Evolutionary conservation across 2,329 filamentous ascomycete species (phyloP).

Genomic region (Colletotrichum chlorophyti): DNA sequence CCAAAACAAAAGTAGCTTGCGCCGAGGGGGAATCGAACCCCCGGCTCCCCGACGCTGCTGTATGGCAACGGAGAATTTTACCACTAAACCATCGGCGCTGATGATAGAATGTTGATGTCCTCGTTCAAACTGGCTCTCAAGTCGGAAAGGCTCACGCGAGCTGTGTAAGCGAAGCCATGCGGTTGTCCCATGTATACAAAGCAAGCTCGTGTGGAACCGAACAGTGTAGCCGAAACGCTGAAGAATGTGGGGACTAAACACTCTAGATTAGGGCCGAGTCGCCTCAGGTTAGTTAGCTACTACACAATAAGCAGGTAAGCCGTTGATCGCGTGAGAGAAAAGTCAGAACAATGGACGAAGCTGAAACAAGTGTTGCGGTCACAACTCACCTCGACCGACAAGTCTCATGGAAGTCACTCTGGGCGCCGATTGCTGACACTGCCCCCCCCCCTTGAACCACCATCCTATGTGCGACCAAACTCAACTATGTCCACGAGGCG

Average conservation of each 20-base stretch:
- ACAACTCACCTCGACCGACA: too few species aligned
- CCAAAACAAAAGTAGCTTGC: too few species aligned
- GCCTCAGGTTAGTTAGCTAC: background rate
- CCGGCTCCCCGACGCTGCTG: too few species aligned
- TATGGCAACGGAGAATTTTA: too few species aligned
- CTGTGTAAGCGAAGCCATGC: too few species aligned
- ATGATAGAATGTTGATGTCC: too few species aligned
- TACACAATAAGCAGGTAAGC: constrained; percentile 1
- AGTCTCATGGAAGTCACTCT: too few species aligned
- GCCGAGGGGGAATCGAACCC: too few species aligned
- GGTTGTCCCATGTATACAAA: background rate
- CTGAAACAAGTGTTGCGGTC: constrained; percentile 18
- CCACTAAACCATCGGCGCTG: too few species aligned
- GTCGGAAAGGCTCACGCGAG: too few species aligned
- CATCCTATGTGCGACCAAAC: constrained; percentile 17
- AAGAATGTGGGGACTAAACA: constrained; percentile 19
- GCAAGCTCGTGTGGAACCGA: constrained; percentile 6
- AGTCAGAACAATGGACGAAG: background rate
- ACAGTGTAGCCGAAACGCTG: background rate
- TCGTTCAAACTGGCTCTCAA: too few species aligned
- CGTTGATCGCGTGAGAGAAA: constrained; percentile 6
- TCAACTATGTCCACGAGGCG: background rate
- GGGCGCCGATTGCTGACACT: too few species aligned
- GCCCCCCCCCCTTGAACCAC: constrained; percentile 6
- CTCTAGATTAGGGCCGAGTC: constrained; percentile 16